Evolutionary conservation across 2,329 filamentous ascomycete genomes (phyloP), one percentile per base, ranked within the genome.

Genomic region (Berkeleyomyces basicola): DNA sequence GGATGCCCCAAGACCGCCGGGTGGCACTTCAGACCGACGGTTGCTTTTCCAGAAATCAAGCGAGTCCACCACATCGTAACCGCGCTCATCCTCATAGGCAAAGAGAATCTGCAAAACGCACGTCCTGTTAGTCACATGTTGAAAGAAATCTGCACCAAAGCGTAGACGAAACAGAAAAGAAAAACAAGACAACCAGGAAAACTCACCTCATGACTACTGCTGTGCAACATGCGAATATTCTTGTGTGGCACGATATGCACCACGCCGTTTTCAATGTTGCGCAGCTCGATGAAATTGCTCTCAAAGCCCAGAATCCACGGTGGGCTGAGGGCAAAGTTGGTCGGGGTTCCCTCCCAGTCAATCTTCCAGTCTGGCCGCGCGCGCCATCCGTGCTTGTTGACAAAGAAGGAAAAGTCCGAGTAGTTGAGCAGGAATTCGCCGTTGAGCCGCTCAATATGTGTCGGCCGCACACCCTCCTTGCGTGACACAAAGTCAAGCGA

Each of bases 361-460:
- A 99, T 96, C 69, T 87, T 86, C 93, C 93, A 99, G 73, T 99
- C 93, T 4, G 91, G 90, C 69, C 91, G 82, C 61, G 92, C 92
- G 66, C 93, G 85, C 93, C 93, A 99, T 44, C 93, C 93, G 72
- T 99, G 97, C 69, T 93, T 84, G 74, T 99, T 97, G 71, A 99
- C 93, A 70, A 97, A 99, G 82, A 99, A 99, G 10, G 90, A 96
- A 74, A 96, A 99, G 72, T 99, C 93, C 3, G 90, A 93, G 76
- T 99, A 99, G 74, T 96, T 97, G 67, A 99, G 84, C 68, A 99
- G 74, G 78, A 99, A 99, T 71, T 99, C 93, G 72, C 92, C 91
- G 68, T 95, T 95, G 71, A 97, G 85, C 55, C 93, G 87, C 74
- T 99, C 95, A 68, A 99, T 97, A 70, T 97, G 92, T 67, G 99